These are phyloP conservation scores for Penicillium malachiteum DNA, from an alignment of 495 filamentous ascomycete genomes.

Conservation along the genomic window DNA sequence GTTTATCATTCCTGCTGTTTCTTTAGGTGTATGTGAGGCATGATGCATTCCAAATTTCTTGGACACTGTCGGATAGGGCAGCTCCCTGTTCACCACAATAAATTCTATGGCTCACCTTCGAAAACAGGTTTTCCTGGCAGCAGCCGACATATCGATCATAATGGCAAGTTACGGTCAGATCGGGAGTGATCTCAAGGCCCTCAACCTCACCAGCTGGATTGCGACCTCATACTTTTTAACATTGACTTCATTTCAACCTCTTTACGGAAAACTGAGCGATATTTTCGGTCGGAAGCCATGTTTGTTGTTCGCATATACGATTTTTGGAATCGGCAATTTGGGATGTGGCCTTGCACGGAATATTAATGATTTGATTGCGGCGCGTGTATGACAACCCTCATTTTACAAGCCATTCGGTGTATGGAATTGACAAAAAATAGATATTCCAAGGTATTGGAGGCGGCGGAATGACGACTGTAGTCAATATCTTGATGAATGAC, in stretches of 20 bases:
- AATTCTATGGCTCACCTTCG: no score
- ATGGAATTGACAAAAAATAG: conserved; percentile 13
- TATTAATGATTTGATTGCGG: conserved; percentile 69
- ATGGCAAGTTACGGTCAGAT: conserved; percentile 78
- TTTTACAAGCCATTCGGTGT: no score
- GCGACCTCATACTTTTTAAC: conserved; percentile 77
- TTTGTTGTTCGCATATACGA: conserved; percentile 67
- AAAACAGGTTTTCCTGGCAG: conserved; percentile 62
- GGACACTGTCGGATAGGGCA: no score
- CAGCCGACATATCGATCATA: conserved; percentile 81
- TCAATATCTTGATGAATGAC: conserved; percentile 75
- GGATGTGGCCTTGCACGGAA: conserved; percentile 69
- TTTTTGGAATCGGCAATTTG: conserved; percentile 74
- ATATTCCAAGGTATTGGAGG: conserved; percentile 74
- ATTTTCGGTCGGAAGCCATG: conserved; percentile 81
- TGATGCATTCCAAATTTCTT: no score
- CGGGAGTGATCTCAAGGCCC: conserved; percentile 73
- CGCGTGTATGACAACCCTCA: conserved; percentile 43
- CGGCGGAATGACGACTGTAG: conserved; percentile 82
- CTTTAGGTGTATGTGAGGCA: no score
- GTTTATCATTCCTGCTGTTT: no score
- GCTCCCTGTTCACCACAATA: no score
- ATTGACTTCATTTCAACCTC: conserved; percentile 72
- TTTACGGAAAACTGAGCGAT: conserved; percentile 76
- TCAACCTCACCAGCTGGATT: conserved; percentile 83